Conservation (phyloP, 495 filamentous ascomycete species). For the Daldinia childiae region DNA sequence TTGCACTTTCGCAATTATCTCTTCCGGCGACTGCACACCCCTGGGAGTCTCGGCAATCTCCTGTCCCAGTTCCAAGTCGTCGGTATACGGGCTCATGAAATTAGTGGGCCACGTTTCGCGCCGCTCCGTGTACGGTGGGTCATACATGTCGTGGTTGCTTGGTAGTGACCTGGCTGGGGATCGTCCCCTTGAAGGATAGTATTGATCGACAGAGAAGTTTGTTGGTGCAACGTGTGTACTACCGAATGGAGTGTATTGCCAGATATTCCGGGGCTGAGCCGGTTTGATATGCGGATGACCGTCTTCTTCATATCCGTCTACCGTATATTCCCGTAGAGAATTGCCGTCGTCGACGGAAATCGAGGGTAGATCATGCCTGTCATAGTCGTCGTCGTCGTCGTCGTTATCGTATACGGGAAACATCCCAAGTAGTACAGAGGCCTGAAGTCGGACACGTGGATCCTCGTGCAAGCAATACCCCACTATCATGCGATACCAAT, state of each 20-base stretch:
- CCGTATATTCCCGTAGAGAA: conserved; percentile 46
- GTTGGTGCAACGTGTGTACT: conserved; percentile 40
- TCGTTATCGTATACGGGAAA: conserved; percentile 51
- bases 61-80: conserved; percentile 29
- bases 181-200: conserved; percentile 53
- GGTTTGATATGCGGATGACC: conserved; percentile 45
- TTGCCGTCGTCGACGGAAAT: conserved; percentile 49
- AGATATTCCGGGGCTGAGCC: conserved; percentile 46
- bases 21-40: conserved; percentile 22
- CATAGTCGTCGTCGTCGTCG: conserved; percentile 28
- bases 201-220: conserved; percentile 45
- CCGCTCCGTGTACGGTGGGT: conserved; percentile 29
- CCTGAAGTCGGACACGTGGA: conserved; percentile 55
- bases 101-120: conserved; percentile 44
- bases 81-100: conserved; percentile 20
- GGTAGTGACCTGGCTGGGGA: conserved; percentile 58
- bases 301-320: conserved; percentile 38
- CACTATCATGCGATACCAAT: conserved; percentile 57
- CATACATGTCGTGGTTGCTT: conserved; percentile 48
- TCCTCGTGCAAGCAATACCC: conserved; percentile 56
- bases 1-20: conserved; percentile 26
- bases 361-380: conserved; percentile 37
- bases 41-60: conserved; percentile 35
- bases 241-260: conserved; percentile 44
- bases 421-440: conserved; percentile 50